Percentiles rank a stretch among this genome's conserved stretches.
These are phyloP conservation scores for Zalerion maritima DNA, from an alignment of 495 filamentous ascomycete species.

Conservation along the genomic window DNA sequence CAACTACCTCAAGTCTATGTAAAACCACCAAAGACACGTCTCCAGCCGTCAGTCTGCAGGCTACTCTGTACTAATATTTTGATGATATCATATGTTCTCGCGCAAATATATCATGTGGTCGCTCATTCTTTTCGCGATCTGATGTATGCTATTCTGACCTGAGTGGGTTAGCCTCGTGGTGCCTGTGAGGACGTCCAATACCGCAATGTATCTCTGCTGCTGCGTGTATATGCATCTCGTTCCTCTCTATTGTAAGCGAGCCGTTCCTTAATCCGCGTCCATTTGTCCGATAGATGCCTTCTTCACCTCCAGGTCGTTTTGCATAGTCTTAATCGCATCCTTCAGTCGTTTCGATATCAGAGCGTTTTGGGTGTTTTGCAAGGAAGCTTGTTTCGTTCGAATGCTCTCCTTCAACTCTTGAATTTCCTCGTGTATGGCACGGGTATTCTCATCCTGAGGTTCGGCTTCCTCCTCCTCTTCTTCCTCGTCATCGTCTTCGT, in stretches of 20 bases:
- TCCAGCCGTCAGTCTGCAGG: conserved; percentile 1
- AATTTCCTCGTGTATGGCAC: too few species aligned
- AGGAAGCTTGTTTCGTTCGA: too few species aligned
- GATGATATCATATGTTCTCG: background rate
- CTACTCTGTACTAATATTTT: background rate
- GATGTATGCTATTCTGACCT: background rate
- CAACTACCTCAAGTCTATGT: conserved; percentile 84
- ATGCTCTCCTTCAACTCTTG: too few species aligned
- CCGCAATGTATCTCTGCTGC: conserved; percentile 2
- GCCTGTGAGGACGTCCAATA: conserved; percentile 7
- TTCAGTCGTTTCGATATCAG: too few species aligned
- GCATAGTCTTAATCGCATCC: conserved; percentile 36
- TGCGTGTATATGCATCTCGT: too few species aligned
- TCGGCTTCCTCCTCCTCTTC: conserved; percentile 34
- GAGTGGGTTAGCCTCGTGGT: background rate
- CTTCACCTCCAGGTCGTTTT: conserved; percentile 44
- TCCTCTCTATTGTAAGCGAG: too few species aligned
- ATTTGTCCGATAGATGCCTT: conserved; percentile 33
- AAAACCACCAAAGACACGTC: conserved; percentile 12
- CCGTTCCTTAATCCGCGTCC: conserved; percentile 29
- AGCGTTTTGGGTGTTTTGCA: too few species aligned
- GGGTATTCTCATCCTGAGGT: conserved; percentile 36
- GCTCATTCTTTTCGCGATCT: too few species aligned
- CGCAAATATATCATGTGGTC: background rate
- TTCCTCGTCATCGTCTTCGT: conserved; percentile 24